phyloP scores from a whole-genome alignment of 257 asterid genomes.

The Penstemon davidsonii region DNA sequence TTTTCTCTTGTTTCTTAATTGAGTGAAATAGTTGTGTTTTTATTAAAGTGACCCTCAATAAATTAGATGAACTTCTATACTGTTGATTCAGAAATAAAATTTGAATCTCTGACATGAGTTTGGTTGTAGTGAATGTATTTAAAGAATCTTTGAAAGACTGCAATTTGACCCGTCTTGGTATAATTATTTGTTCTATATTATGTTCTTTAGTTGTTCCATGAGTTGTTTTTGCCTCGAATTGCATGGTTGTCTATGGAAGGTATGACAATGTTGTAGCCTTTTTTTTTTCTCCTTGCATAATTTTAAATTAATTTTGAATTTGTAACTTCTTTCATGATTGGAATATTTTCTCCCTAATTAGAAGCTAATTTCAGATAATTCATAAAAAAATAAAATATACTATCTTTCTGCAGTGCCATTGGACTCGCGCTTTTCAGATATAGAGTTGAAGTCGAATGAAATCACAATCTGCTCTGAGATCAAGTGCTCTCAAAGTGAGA shows the following conservation, averaged over 20 bases:
- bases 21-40: not conserved
- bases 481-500: constrained; percentile 43
- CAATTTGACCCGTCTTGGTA: constrained; percentile 15
- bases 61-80: constrained; percentile 10
- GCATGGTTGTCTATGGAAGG: constrained; percentile 8
- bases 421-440: constrained; percentile 54
- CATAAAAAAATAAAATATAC: constrained; percentile 17
- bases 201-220: not conserved
- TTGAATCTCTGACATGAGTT: constrained; percentile 8
- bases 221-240: not conserved
- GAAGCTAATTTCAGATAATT: constrained; percentile 11
- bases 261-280: not conserved
- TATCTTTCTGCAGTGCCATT: constrained; percentile 60
- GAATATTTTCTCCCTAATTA: not conserved
- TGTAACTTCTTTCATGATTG: constrained; percentile 2
- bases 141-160: not conserved
- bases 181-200: not conserved
- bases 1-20: constrained; percentile 14
- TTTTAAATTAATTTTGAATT: constrained; percentile 13
- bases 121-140: constrained; percentile 12
- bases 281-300: constrained; percentile 7
- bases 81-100: not conserved
- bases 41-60: not conserved
- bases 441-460: constrained; percentile 61
- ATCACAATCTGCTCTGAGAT: constrained; percentile 54